Evolutionary conservation across 768 basidiomycete species (phyloP), one percentile per base, ranked within the genome.

Genomic region (Suillus subalutaceus): DNA sequence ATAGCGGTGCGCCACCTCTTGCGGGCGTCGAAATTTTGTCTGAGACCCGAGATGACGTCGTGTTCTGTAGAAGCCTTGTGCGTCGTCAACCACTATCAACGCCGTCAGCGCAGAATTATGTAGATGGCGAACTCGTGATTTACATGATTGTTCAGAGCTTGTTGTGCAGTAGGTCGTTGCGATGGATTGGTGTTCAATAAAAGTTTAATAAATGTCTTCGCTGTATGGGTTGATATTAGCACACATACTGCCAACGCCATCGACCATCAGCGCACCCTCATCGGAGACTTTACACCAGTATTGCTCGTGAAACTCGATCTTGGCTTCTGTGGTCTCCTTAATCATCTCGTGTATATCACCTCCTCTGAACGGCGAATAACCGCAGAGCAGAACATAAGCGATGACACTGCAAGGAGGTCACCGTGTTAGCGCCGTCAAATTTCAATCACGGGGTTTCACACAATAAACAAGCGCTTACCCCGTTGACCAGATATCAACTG

Each of bases 281-380:
- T 81, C 73, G 2, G 92, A 93, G 46, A 97, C 86, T 66, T 97
- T 97, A 77, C 88, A 86, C 97, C 97, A 99, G 68, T 96, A 99
- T 41, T 89, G 84, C 37, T 96, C 93, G 69, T 98, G 97, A 75
- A 99, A 99, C 69, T 92, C 90, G 57, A 98, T 84, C 71, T 88
- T 89, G 0, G 90, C 96, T 44, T 85, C 86, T 0, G 88, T 90
- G n/a, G 94, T 97, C 77, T 99, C 95, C 38, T 86, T 84, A 62
- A 92, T 83, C 44, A 98, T 84, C 58, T 88, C 86, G 65, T 86
- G 85, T 61, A 86, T 79, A 72, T 96, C 91, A 32, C 94, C 91
- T 0, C 92, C 90, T 52, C 94, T 86, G 83, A 99, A 99, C 0
- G 97, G 97, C 2, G 92, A 90, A 79, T 99, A 99, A 2, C 97